phyloP scores from a whole-genome alignment of 306 rosid species.

The Fagus sylvatica region DNA sequence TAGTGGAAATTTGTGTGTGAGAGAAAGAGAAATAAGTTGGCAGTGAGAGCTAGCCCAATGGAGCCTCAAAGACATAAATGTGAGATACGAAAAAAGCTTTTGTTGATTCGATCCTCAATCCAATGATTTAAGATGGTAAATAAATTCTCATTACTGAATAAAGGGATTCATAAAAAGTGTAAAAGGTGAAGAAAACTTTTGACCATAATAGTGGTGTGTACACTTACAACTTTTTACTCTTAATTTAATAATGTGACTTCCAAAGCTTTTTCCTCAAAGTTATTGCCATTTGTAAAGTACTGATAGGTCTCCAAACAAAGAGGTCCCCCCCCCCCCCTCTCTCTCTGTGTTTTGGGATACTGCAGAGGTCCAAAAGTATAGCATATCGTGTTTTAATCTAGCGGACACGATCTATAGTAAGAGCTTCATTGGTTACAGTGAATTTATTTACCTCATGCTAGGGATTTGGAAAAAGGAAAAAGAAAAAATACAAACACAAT shows the following conservation, averaged over 20 bases:
- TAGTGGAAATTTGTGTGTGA: constrained; percentile 19
- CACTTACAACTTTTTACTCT: constrained; percentile 39
- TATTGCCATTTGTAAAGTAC: constrained; percentile 39
- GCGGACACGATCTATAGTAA: too few species aligned
- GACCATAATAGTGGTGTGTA: constrained; percentile 50
- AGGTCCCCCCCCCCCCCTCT: neutral
- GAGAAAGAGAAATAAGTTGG: constrained; percentile 16
- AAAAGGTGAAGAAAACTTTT: constrained; percentile 51
- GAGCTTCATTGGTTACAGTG: too few species aligned
- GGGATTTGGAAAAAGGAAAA: too few species aligned
- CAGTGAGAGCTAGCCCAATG: constrained; percentile 5
- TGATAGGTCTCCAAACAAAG: neutral
- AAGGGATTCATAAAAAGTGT: constrained; percentile 39
- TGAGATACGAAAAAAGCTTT: constrained; percentile 49
- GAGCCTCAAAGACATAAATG: constrained; percentile 36
- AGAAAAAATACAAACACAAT: too few species aligned
- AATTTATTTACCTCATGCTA: too few species aligned
- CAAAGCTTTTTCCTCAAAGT: constrained; percentile 51
- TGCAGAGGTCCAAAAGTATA: too few species aligned
- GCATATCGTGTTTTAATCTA: too few species aligned
- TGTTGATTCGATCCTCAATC: constrained; percentile 46
- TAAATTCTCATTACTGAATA: constrained; percentile 24
- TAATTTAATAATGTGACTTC: constrained; percentile 35
- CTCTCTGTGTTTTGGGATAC: neutral
- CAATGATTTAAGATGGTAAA: constrained; percentile 47